Conservation (phyloP, 2,329 filamentous ascomycete genomes). For the Geoglossum cookeanum region DNA sequence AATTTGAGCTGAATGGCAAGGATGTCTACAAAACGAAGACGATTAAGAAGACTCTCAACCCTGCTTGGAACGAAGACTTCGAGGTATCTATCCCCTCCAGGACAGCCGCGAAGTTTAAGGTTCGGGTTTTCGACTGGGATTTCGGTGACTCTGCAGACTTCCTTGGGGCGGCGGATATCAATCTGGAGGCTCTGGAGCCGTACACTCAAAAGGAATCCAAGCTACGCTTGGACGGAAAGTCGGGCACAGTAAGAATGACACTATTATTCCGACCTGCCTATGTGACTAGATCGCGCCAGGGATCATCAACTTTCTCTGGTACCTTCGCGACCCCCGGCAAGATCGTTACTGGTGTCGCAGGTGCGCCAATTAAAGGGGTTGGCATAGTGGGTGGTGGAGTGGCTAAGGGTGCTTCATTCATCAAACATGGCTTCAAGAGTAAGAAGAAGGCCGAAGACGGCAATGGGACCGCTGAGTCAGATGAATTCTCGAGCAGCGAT, state of each 20-base stretch:
- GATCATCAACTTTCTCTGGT: constrained; percentile 80
- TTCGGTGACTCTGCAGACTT: constrained; percentile 90
- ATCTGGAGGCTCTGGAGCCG: constrained; percentile 63
- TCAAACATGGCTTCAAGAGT: constrained; percentile 65
- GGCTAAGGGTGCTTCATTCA: constrained; percentile 75
- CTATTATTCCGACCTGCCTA: constrained; percentile 89
- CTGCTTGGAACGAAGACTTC: constrained; percentile 92
- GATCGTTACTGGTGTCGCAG: constrained; percentile 62
- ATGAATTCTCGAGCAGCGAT: constrained; percentile 17
- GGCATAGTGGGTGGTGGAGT: constrained; percentile 65
- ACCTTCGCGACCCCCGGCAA: constrained; percentile 76
- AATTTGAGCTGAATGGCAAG: constrained; percentile 76
- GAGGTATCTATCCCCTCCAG: constrained; percentile 67
- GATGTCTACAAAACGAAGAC: constrained; percentile 90
- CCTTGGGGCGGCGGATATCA: constrained; percentile 58
- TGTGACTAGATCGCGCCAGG: constrained; percentile 67
- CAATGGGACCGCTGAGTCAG: constrained; percentile 24
- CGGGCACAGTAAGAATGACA: constrained; percentile 61
- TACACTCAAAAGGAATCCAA: constrained; percentile 62
- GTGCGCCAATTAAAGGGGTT: constrained; percentile 84
- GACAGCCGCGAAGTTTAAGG: constrained; percentile 63
- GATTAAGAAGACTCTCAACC: constrained; percentile 90
- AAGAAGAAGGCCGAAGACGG: constrained; percentile 41
- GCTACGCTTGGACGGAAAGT: constrained; percentile 71
- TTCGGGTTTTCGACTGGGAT: constrained; percentile 87